These are phyloP conservation scores for Alternaria angustiovoidea DNA, from an alignment of 2,329 filamentous ascomycete genomes.

Conservation along the genomic window DNA sequence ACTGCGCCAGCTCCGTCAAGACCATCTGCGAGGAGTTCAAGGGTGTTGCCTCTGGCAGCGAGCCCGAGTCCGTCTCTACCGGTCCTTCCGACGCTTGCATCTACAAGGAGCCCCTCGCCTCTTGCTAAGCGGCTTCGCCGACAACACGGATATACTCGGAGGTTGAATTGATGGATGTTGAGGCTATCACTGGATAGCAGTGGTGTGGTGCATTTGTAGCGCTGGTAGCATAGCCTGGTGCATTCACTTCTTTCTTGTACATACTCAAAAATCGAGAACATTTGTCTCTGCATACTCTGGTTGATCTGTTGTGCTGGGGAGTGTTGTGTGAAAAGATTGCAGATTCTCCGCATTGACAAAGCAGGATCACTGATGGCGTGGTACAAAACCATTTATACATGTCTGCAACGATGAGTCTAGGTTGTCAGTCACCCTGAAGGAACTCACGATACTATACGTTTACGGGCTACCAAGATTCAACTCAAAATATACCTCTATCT, in stretches of 20 bases:
- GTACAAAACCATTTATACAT: neutral
- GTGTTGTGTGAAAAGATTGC: neutral
- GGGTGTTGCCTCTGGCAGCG: conserved; percentile 39
- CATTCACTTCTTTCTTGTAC: conserved; percentile 28
- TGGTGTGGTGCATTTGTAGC: conserved; percentile 3
- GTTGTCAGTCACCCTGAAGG: neutral
- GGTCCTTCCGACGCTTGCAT: conserved; percentile 44
- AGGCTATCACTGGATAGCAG: neutral
- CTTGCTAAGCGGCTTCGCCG: conserved; percentile 28
- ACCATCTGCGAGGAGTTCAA: conserved; percentile 46
- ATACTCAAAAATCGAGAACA: neutral
- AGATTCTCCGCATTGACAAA: neutral
- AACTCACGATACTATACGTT: neutral
- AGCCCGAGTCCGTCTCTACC: conserved; percentile 36
- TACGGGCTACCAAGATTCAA: neutral
- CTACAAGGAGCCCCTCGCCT: conserved; percentile 23
- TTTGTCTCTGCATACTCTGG: neutral
- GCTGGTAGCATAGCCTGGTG: conserved; percentile 15
- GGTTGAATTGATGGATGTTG: neutral
- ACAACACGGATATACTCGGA: neutral
- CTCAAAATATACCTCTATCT: neutral
- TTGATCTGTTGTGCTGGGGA: neutral
- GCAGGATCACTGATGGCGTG: neutral
- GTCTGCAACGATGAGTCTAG: neutral
- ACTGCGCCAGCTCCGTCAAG: conserved; percentile 40